Base-by-base conservation (phyloP, 176 grass and related monocot genomes). In the Aechmea fasciata region DNA sequence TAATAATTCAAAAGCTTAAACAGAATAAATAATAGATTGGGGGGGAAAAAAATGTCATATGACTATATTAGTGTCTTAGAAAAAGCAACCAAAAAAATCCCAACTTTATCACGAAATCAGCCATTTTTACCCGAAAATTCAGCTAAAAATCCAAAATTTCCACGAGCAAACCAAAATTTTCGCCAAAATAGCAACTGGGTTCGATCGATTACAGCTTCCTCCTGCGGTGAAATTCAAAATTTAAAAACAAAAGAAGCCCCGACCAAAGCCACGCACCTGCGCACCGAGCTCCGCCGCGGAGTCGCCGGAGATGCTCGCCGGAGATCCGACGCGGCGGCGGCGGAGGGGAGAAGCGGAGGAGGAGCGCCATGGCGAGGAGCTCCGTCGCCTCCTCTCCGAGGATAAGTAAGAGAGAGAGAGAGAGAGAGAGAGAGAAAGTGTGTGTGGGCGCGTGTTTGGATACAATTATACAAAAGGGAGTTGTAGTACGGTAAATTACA, bases 351-450 rank as follows among this genome's bases (percentile, higher is more conserved):
- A 51, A 82, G 22, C 61, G 82, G 83, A 88, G 69, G 14, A 82
- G 78, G 75, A 84, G 55, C 75, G 72, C 49, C 91, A 96, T 96
- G 75, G 29, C 69, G 33, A 41, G 33, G 33, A 41, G 33, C 33
- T 41, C 33, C 33, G 0, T 41, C 33, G 33, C 33, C 33, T 7
- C 33, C 5, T 41, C 33, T 41, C 33, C 33, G 33, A 41, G 33
- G 33, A 41, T 41, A 41, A 41, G 33, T 41, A 8, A 41, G 33
- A 41, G 33, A 41, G 33, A 41, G 33, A 41, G 33, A 41, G 33
- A 41, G 29, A 33, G 29, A 33, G 29, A 33, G 29, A 33, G 29
- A 33, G 33, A 41, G 33, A 41, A 5, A 41, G 33, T 1, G 33
- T 6, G 33, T 1, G 33, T 6, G 3, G 0, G 33, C 3, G 33